Conservation (phyloP, 1,284 basidiomycete species). For the Rhodofomes roseus region DNA sequence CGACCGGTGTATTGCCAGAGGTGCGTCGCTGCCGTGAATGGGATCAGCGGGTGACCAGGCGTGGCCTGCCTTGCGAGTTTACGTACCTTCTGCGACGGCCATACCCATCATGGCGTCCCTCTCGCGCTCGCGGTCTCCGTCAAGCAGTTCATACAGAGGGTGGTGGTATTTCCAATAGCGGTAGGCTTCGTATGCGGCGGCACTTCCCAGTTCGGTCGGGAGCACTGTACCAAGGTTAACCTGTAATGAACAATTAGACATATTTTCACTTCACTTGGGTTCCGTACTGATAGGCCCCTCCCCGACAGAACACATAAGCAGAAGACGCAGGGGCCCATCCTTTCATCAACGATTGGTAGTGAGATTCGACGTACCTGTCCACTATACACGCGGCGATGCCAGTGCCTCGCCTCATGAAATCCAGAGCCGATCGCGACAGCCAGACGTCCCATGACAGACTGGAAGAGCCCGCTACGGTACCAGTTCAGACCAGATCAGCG, state of each 20-base stretch:
- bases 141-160: constrained; percentile 49
- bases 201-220: constrained; percentile 57
- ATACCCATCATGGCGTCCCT: constrained; percentile 58
- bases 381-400: constrained; percentile 58
- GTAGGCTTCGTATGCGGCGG: constrained; percentile 68
- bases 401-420: constrained; percentile 49
- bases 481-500: neutral
- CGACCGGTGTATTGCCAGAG: constrained; percentile 13
- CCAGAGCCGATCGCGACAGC: constrained; percentile 44
- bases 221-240: constrained; percentile 35
- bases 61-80: neutral
- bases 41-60: neutral
- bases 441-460: constrained; percentile 52
- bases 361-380: constrained; percentile 38
- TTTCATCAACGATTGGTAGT: too few relatives aligned
- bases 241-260: constrained; percentile 22
- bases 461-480: constrained; percentile 36
- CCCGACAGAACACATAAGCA: too few relatives aligned
- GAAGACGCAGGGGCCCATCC: too few relatives aligned
- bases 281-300: too few relatives aligned
- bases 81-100: constrained; percentile 58
- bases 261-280: neutral
- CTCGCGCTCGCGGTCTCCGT: constrained; percentile 49
- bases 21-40: constrained; percentile 1
- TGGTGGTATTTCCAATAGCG: constrained; percentile 56